phyloP scores from a whole-genome alignment of 1,284 basidiomycete species.

The Termitomyces sp. region DNA sequence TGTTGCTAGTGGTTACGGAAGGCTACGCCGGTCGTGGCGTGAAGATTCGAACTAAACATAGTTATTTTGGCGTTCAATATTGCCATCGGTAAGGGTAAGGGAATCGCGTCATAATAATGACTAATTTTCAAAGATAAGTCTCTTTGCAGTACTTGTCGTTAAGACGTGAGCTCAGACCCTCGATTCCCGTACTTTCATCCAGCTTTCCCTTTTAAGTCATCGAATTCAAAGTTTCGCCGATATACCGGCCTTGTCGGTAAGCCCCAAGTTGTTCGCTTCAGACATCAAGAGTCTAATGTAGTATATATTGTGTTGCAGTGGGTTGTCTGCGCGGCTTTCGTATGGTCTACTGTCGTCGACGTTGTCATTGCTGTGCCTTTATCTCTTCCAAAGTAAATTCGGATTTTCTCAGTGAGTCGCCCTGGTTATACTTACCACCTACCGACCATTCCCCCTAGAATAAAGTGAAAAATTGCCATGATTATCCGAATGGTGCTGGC shows the following conservation, averaged over 20 bases:
- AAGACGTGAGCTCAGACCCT: conserved; percentile 15
- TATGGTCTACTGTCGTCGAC: conserved; percentile 23
- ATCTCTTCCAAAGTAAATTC: conserved; percentile 23
- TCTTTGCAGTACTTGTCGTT: conserved; percentile 14
- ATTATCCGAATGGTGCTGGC: conserved; percentile 23
- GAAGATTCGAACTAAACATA: not conserved
- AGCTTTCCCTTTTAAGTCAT: conserved; percentile 8
- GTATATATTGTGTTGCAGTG: not conserved
- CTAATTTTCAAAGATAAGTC: not conserved
- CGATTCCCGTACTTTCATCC: not conserved
- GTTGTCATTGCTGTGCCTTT: conserved; percentile 27
- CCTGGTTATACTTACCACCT: no score
- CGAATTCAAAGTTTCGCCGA: conserved; percentile 11
- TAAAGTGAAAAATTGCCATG: conserved; percentile 21
- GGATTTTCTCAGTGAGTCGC: conserved; percentile 20
- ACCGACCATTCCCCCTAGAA: conserved; percentile 6
- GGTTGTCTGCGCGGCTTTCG: conserved; percentile 23
- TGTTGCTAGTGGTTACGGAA: conserved; percentile 22
- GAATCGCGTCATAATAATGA: not conserved
- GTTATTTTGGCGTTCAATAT: not conserved
- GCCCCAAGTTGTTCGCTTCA: not conserved
- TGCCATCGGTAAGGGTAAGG: conserved; percentile 16
- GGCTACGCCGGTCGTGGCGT: not conserved
- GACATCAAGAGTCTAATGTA: no score
- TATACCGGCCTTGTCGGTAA: conserved; percentile 15